These are phyloP conservation scores for Aegilops sharonensis DNA, from an alignment of 176 grass and related monocot species.

Conservation along the genomic window DNA sequence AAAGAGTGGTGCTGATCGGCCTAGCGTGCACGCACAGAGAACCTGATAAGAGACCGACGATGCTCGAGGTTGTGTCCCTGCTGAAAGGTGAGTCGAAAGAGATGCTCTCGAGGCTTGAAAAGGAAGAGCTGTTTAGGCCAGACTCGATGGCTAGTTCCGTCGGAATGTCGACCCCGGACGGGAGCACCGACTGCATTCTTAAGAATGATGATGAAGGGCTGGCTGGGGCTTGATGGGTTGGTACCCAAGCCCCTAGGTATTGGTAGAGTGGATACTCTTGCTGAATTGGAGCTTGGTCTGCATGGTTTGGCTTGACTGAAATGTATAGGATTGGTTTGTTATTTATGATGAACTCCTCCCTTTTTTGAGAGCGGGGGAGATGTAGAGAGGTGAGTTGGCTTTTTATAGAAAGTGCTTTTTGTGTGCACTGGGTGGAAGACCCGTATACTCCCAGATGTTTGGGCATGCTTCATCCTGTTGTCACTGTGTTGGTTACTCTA, in stretches of 20 bases:
- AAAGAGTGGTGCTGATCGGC: constrained; percentile 62
- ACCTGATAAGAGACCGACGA: constrained; percentile 63
- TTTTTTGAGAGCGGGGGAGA: constrained; percentile 15
- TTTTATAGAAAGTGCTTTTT: constrained; percentile 41
- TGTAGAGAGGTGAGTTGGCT: constrained; percentile 21
- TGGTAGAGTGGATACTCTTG: constrained; percentile 16
- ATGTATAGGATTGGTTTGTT: constrained; percentile 34
- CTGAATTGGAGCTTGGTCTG: constrained; percentile 27
- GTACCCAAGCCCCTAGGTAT: background rate
- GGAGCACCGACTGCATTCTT: constrained; percentile 25
- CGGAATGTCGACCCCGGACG: constrained; percentile 43
- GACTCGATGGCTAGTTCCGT: constrained; percentile 40
- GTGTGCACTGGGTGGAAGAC: constrained; percentile 29
- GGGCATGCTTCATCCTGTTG: constrained; percentile 17
- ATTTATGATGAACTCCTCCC: background rate
- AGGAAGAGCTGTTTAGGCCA: constrained; percentile 52
- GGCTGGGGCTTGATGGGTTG: constrained; percentile 7
- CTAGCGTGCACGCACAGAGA: constrained; percentile 64
- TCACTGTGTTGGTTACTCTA: background rate
- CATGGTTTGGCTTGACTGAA: constrained; percentile 37
- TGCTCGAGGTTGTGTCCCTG: constrained; percentile 57
- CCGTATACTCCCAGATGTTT: constrained; percentile 12
- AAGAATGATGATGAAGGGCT: constrained; percentile 23
- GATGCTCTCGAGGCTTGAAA: constrained; percentile 52
- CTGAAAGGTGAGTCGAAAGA: constrained; percentile 74